phyloP scores from a whole-genome alignment of 2,329 filamentous ascomycete species.

The Trichophaea hybrida region DNA sequence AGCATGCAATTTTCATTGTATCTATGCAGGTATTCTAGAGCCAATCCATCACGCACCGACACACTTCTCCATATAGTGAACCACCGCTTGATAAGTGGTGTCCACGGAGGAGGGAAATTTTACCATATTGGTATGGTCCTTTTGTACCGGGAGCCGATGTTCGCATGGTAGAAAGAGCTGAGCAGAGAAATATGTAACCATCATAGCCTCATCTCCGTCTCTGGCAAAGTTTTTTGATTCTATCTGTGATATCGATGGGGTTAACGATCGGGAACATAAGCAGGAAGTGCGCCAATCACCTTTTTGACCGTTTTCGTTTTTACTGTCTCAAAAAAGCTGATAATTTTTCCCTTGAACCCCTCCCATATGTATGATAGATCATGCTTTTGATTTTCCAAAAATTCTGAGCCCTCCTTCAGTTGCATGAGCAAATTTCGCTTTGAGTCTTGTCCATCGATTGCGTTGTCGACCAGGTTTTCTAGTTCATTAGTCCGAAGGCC shows the following conservation, averaged over 20 bases:
- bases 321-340: constrained; percentile 6
- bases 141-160: not conserved
- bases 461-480: not conserved
- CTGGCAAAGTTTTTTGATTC: not conserved
- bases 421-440: not conserved
- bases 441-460: not conserved
- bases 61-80: not conserved
- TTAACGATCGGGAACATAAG: not conserved
- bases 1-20: not conserved
- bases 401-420: constrained; percentile 1
- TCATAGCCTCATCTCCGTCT: not conserved
- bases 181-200: not conserved
- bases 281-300: not conserved
- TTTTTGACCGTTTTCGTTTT: constrained; percentile 4
- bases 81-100: not conserved
- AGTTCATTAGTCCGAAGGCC: not conserved
- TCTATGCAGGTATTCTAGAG: not conserved
- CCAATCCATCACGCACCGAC: not conserved
- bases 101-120: not conserved
- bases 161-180: not conserved
- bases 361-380: not conserved
- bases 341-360: not conserved
- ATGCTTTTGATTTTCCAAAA: constrained; percentile 1
- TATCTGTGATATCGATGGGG: not conserved
- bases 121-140: constrained; percentile 5